A percentile compares a stretch with the other conserved stretches of the same genome.
Evolutionary conservation across 768 basidiomycete species (phyloP).

Genomic region (Rhodotorula diobovata): DNA sequence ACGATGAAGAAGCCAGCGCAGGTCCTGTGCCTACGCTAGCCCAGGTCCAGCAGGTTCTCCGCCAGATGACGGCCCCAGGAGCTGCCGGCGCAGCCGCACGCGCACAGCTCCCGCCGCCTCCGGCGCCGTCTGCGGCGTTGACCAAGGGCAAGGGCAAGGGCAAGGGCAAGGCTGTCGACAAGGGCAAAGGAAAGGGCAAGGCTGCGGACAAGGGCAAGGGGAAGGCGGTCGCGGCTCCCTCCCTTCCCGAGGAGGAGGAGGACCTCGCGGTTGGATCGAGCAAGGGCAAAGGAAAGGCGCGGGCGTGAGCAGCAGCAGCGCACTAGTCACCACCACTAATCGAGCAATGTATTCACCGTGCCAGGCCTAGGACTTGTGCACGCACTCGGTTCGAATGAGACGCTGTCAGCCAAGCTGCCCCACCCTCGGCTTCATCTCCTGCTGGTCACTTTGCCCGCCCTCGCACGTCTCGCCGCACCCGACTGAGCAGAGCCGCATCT

Average conservation of each 20-base stretch:
- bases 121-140: neutral
- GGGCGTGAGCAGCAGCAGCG: neutral
- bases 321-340: neutral
- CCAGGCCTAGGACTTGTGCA: too few relatives aligned
- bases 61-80: neutral
- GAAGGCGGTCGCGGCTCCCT: neutral
- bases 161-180: neutral
- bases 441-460: too few relatives aligned
- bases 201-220: conserved; percentile 3
- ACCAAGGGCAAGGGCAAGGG: neutral
- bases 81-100: neutral
- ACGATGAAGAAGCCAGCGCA: neutral
- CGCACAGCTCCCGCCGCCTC: neutral
- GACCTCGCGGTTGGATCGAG: too few relatives aligned
- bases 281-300: conserved; percentile 10
- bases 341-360: too few relatives aligned
- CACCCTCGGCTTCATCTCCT: neutral
- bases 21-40: neutral
- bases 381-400: too few relatives aligned
- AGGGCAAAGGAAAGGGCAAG: conserved; percentile 9
- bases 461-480: too few relatives aligned
- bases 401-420: too few relatives aligned
- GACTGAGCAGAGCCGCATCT: neutral
- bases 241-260: neutral
- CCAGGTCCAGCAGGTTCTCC: neutral